Percentiles rank a stretch among this genome's conserved stretches.
These are phyloP conservation scores for Thalia dealbata DNA, from an alignment of 176 grass and related monocot species.

Conservation along the genomic window DNA sequence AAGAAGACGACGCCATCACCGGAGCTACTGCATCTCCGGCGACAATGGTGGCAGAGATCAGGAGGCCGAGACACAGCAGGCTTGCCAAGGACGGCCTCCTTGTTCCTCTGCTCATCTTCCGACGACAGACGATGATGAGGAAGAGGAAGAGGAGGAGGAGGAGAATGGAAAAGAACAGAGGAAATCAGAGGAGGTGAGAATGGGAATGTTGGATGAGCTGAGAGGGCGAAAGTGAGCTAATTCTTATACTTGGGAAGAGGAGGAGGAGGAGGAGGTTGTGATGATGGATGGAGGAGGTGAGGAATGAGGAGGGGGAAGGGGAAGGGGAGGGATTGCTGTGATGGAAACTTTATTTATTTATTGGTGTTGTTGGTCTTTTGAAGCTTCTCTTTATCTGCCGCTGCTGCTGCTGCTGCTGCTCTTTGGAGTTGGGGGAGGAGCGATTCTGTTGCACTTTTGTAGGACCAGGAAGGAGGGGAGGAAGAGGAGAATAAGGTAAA, in stretches of 20 bases:
- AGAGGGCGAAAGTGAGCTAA: not conserved
- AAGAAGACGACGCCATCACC: not conserved
- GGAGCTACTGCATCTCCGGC: not conserved
- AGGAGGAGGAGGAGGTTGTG: no score
- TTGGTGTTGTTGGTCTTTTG: not conserved
- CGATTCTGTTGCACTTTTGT: slow-evolving; percentile 16
- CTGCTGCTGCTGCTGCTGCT: not conserved
- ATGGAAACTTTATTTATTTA: not conserved
- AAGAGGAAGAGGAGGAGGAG: not conserved
- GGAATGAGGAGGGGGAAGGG: not conserved
- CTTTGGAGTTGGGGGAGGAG: slow-evolving; percentile 21
- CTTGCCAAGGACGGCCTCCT: no score
- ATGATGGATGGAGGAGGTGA: no score
- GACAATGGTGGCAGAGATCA: not conserved
- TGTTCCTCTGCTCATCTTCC: not conserved
- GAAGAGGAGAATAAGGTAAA: not conserved
- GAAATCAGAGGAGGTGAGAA: not conserved
- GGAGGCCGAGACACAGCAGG: slow-evolving; percentile 7
- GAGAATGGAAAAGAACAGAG: not conserved
- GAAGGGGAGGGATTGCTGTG: not conserved
- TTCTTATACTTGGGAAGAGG: not conserved
- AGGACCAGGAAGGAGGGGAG: not conserved
- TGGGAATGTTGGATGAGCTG: not conserved
- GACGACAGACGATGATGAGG: not conserved
- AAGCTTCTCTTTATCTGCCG: slow-evolving; percentile 5